Percentiles rank a stretch among this genome's conserved stretches.
phyloP scores from a whole-genome alignment of 176 grass and related monocot genomes.

The Juncus effusus region DNA sequence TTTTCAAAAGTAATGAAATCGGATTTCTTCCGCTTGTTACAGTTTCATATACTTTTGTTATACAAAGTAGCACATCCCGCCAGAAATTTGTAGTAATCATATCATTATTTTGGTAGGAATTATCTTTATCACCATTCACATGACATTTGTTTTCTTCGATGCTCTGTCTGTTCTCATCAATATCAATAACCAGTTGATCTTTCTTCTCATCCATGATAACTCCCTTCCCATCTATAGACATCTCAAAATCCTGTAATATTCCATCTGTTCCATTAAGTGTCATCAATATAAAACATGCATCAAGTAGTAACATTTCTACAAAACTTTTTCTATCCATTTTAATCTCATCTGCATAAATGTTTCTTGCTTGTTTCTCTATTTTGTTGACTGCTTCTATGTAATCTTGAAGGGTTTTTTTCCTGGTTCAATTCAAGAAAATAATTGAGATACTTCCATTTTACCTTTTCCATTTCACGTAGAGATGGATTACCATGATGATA shows the following conservation, averaged over 20 bases:
- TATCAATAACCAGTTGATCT: neutral
- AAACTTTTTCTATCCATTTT: neutral
- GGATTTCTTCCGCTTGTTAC: neutral
- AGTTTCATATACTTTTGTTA: constrained; percentile 1
- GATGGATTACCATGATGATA: neutral
- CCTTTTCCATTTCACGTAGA: constrained; percentile 12
- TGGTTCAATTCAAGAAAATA: constrained; percentile 20
- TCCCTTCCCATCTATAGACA: neutral
- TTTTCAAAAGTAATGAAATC: neutral
- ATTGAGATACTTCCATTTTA: constrained; percentile 24
- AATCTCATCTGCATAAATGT: neutral
- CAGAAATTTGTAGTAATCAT: constrained; percentile 2
- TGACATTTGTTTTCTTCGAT: neutral
- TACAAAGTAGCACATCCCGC: constrained; percentile 7
- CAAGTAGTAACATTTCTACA: constrained; percentile 20
- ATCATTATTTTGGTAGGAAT: neutral
- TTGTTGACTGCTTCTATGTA: constrained; percentile 1
- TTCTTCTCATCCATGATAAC: neutral
- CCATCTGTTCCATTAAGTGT: constrained; percentile 2
- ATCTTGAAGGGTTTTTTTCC: constrained; percentile 5
- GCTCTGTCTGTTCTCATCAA: neutral
- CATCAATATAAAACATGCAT: constrained; percentile 18
- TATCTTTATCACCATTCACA: neutral
- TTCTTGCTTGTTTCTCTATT: constrained; percentile 15
- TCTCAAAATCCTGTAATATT: neutral